Evolutionary conservation across 2,329 filamentous ascomycete species (phyloP).

Genomic region (Colletotrichum sp.): DNA sequence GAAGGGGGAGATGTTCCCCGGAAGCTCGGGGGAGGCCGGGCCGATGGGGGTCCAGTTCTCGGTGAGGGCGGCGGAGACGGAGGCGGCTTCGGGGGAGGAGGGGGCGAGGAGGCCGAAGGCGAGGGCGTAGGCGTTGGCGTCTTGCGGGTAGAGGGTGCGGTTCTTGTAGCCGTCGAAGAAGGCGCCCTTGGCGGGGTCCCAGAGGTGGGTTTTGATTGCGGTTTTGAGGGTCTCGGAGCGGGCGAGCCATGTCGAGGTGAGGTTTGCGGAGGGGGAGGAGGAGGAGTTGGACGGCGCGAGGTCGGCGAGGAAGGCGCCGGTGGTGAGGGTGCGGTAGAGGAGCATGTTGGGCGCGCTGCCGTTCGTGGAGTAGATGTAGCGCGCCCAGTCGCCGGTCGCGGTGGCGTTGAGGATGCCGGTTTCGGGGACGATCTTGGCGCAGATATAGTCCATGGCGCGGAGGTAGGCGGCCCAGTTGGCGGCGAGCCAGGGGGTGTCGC

Average conservation of each 20-base stretch:
- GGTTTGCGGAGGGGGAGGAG: conserved; percentile 36
- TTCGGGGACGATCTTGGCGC: conserved; percentile 25
- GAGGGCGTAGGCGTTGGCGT: conserved; percentile 62
- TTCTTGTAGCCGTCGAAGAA: conserved; percentile 59
- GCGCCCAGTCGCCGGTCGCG: conserved; percentile 55
- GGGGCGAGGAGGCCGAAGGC: conserved; percentile 49
- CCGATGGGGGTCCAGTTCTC: conserved; percentile 62
- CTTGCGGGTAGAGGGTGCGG: conserved; percentile 61
- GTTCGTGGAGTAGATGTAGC: conserved; percentile 51
- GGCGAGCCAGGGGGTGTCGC: conserved; percentile 18
- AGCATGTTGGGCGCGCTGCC: conserved; percentile 53
- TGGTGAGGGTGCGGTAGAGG: conserved; percentile 58
- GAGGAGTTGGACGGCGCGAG: conserved; percentile 43
- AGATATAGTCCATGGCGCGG: conserved; percentile 32
- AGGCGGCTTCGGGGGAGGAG: conserved; percentile 33
- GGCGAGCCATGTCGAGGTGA: conserved; percentile 44
- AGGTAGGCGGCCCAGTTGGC: conserved; percentile 35
- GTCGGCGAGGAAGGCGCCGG: conserved; percentile 54
- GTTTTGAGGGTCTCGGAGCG: conserved; percentile 45
- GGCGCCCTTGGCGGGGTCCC: conserved; percentile 51
- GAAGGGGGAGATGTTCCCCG: conserved; percentile 63
- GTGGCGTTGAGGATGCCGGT: conserved; percentile 49
- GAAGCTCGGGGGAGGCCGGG: conserved; percentile 59
- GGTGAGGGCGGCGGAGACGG: conserved; percentile 49
- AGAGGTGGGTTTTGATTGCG: conserved; percentile 53